Conservation (phyloP, 2,329 filamentous ascomycete species). For the Penicillium sp. region DNA sequence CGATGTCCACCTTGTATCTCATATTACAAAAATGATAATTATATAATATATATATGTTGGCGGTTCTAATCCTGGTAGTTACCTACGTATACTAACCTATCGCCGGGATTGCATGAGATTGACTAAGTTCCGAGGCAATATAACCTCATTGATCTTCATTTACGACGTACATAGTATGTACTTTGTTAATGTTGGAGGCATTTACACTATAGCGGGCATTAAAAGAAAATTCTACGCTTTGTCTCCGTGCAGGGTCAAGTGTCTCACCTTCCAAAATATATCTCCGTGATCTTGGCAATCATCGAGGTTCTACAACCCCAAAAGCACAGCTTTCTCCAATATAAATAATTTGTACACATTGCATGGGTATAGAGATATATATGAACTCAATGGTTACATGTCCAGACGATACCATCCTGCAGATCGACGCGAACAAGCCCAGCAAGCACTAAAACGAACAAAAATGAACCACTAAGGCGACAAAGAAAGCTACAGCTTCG, state of each 20-base stretch:
- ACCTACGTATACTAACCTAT: neutral
- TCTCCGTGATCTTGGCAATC: neutral
- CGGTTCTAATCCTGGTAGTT: too few relatives aligned
- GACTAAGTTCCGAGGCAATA: neutral
- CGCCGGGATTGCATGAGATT: neutral
- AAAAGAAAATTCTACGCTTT: neutral
- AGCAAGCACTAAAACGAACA: neutral
- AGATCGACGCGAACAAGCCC: neutral
- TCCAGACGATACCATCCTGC: neutral
- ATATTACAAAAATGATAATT: neutral
- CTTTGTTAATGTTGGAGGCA: neutral
- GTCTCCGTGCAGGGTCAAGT: neutral
- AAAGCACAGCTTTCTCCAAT: neutral
- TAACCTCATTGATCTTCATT: neutral
- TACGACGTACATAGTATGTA: too few relatives aligned
- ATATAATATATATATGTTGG: neutral
- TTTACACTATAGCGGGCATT: neutral
- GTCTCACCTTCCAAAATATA: neutral
- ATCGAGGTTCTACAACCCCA: neutral
- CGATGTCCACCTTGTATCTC: neutral
- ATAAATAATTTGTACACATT: neutral
- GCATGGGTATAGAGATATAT: constrained; percentile 15
- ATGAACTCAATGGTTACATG: neutral
- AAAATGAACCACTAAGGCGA: neutral
- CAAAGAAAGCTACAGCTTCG: constrained; percentile 37